Evolutionary conservation across 2,329 filamentous ascomycete species (phyloP), one percentile per base, ranked within the genome.

Genomic region (Fusarium pseudograminearum): DNA sequence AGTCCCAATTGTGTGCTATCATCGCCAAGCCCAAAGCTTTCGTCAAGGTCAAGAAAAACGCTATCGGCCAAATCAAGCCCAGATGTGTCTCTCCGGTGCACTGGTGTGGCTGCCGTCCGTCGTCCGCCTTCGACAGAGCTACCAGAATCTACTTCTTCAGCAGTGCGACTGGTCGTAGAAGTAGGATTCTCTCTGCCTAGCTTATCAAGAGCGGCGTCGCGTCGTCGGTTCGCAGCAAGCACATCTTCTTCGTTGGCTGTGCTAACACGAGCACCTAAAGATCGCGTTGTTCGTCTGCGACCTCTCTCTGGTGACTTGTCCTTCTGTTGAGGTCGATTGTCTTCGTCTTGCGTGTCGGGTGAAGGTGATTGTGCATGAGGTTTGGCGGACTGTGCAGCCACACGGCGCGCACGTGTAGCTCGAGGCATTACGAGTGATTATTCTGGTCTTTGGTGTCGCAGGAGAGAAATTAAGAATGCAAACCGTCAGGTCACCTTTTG

Each of bases 41-140:
- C 80, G 55, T 80, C 81, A 10, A 85, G 73, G 52, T 82, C 78
- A 15, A 81, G 82, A 74, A 87, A 86, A 28, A 84, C 76, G 34
- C 82, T 80, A 59, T 86, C 84, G 44, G 79, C 80, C 53, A 84
- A 68, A 63, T 87, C 85, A 33, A 86, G 65, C 7, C 85, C 85
- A 2, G 83, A 84, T 5, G 78, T 81, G 50, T 86, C 82, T 15
- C 80, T 76, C 22, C 78, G 76, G 54, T 75, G 74, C n/a, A 71
- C 75, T 15, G 80, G 77, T 18, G 79, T 81, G 16, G 72, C 74
- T 30, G 75, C 73, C 11, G 75, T 78, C 47, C 78, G 78, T 28
- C 81, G 78, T 15, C 82, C 80, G 40, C 78, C 64, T 65, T 83
- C 81, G 18, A 81, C 72, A 9, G 79, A 78, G 62, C 76, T 76